Base-by-base conservation (phyloP, 306 rosid genomes). In the Prunus dulcis region DNA sequence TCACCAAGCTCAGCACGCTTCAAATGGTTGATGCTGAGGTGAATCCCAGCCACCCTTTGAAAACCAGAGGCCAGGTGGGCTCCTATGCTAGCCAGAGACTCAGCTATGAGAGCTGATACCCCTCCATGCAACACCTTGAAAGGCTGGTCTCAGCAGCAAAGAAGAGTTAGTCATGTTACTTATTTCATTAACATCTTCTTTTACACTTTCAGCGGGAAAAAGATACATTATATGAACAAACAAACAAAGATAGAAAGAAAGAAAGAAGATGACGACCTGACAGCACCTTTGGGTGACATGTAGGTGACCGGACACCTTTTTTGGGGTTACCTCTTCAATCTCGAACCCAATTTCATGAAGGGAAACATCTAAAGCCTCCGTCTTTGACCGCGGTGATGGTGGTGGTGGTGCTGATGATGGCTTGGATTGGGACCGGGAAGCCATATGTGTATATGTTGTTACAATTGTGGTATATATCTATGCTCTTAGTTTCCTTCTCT, bases 61-160 rank as follows among this genome's bases (percentile, higher is more conserved):
- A 76, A 92, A 2, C 97, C 97, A 43, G 88, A 92, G 47, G 97
- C 99, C 69, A 87, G 43, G 75, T 85, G 89, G 41, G 96, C 93
- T 25, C 93, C 89, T 1, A 86, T 80, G 66, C 93, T 88, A 9
- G 97, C 97, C 67, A 95, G 85, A 8, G 92, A 69, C 86, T 95
- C 99, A 3, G 97, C 86, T 45, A 95, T 81, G 87, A 95, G 69
- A 6, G 99, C 99, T n/a, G 97, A 95, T 32, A 92, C 91, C 9
- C 99, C 99, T 66, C 99, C 99, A 85, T 95, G 99, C 52, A 95
- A 78, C 82, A 95, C 99, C 87, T 90, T 92, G 81, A 95, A 95
- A 22, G 97, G 97, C 99, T 94, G 86, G 52, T 17, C 28, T 27
- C 7, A 19, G 11, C 45, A 30, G 13, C 11, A 63, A 63, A 63